Base-by-base conservation (phyloP, 441 rosid species). In the Jatropha multifida region DNA sequence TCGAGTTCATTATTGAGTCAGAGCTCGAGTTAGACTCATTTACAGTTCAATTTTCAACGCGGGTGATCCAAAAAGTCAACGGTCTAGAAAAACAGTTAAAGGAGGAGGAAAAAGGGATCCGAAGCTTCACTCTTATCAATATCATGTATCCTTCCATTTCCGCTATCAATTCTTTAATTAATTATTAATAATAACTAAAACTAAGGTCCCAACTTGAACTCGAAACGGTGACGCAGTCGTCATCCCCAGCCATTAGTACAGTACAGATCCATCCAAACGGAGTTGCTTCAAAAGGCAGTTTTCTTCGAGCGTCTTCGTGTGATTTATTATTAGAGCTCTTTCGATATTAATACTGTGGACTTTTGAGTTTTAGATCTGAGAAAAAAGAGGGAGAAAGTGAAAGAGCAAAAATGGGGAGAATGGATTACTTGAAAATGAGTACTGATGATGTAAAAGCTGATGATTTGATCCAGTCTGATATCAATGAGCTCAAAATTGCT, bases 351-450 rank as follows among this genome's bases (percentile, higher is more conserved):
- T 69, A 14, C 52, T 8, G 12, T 10, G 32, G 17, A 14, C 7
- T 27, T 7, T 26, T 12, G 41, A n/a, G 13, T 32, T 46, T 38
- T 69, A 72, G 82, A 73, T 75, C 81, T 41, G 78, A 38, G 17
- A 67, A 13, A 40, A 8, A 32, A 23, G 32, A 32, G 32, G 32
- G 32, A 32, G 32, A 32, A 40, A 49, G 54, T 7, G 42, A 26
- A 46, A 15, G 0, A 8, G 2, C 4, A 37, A 73, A 78, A 68
- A 92, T 89, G 96, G 90, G 87, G 78, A 89, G 91, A 79, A 58
- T 37, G 76, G 89, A 74, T 38, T 83, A 85, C 74, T 76, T 94
- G 82, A 88, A 85, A 44, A 89, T 94, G 94, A 88, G 77, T 72
- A 89, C 93, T 32, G 94, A 86, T 77, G 52, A 79, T 59, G 81